These are phyloP conservation scores for Nepenthes alata DNA, from an alignment of 179 eudicot genomes.

Conservation along the genomic window DNA sequence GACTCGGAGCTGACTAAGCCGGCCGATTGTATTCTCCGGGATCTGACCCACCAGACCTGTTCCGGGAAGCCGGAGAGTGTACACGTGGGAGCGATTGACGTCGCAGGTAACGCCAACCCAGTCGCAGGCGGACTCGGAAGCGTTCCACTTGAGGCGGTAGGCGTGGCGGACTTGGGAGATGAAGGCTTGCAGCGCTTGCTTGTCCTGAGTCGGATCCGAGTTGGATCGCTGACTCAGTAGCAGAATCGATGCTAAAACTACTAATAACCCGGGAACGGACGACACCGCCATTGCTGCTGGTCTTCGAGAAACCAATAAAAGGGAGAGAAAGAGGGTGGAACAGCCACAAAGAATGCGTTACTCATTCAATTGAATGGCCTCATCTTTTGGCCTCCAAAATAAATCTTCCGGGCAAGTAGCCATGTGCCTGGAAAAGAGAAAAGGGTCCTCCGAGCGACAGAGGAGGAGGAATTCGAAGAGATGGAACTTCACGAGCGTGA, in stretches of 20 bases:
- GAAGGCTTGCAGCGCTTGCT: conserved; percentile 51
- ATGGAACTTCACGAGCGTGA: too few relatives aligned
- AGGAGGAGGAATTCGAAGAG: background rate
- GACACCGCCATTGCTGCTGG: background rate
- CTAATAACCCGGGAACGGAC: background rate
- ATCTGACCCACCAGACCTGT: conserved; percentile 57
- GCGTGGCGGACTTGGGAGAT: conserved; percentile 45
- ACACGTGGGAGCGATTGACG: conserved; percentile 22
- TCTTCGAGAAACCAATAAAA: background rate
- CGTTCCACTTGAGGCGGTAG: conserved; percentile 47
- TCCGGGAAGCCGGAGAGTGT: conserved; percentile 53
- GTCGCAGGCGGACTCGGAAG: conserved; percentile 36
- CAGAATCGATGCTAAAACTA: background rate
- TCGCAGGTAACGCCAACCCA: conserved; percentile 73
- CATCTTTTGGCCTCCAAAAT: background rate
- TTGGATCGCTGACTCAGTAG: conserved; percentile 6
- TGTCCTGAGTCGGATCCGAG: conserved; percentile 58
- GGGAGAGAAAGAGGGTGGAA: background rate
- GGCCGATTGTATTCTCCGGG: conserved; percentile 45
- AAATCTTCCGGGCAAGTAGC: conserved; percentile 5
- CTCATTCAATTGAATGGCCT: background rate
- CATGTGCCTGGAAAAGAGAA: conserved; percentile 4
- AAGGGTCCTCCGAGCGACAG: background rate
- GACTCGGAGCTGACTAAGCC: conserved; percentile 43
- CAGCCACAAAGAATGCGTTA: background rate